These are phyloP conservation scores for Microbotryomycetes sp. DNA, from an alignment of 1,284 basidiomycete genomes.

Conservation along the genomic window DNA sequence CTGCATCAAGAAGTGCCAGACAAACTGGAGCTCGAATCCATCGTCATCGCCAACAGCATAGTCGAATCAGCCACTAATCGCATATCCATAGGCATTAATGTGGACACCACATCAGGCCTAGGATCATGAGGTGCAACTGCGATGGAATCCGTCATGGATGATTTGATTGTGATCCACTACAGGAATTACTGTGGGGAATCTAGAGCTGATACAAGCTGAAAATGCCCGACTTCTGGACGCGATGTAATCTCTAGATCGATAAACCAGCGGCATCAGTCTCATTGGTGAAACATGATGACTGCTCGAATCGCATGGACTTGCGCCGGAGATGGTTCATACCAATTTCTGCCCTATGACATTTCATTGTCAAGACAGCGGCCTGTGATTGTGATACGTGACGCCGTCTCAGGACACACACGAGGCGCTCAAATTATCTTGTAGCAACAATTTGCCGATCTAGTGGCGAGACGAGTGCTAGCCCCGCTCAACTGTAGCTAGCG, in stretches of 20 bases:
- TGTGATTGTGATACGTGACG: constrained; percentile 52
- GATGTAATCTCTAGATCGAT: constrained; percentile 59
- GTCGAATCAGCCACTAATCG: no score
- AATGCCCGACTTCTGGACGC: constrained; percentile 53
- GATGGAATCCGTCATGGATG: constrained; percentile 62
- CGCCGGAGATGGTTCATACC: constrained; percentile 54
- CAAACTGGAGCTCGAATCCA: no score
- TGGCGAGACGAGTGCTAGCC: no score
- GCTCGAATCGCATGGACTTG: constrained; percentile 53
- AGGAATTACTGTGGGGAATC: constrained; percentile 59
- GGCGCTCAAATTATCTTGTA: constrained; percentile 41
- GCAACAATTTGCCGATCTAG: constrained; percentile 38
- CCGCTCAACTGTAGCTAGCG: no score
- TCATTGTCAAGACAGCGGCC: constrained; percentile 53
- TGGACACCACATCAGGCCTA: no score
- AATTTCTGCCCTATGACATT: constrained; percentile 56
- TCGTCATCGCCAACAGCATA: no score
- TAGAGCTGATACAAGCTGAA: constrained; percentile 56
- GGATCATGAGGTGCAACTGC: constrained; percentile 57
- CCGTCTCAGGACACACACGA: constrained; percentile 39
- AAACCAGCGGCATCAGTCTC: constrained; percentile 52
- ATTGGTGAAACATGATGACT: constrained; percentile 57
- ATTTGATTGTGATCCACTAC: constrained; percentile 55
- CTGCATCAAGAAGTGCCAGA: no score
- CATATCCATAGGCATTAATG: no score